Evolutionary conservation across 352 stramenopile genomes (phyloP).

Genomic region (Phytopythium aichiense): DNA sequence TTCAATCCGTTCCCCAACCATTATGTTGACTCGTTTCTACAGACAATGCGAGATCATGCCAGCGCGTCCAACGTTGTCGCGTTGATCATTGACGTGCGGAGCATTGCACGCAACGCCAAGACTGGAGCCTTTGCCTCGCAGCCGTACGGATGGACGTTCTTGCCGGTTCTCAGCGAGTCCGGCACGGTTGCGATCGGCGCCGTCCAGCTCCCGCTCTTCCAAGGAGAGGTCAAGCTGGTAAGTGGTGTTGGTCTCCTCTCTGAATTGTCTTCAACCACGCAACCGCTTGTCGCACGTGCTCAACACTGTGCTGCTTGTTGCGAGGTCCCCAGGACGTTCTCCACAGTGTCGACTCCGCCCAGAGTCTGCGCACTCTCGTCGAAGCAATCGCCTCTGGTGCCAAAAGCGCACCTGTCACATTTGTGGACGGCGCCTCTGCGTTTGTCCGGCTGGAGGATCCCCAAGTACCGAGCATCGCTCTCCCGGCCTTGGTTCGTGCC

Average conservation of each 20-base stretch:
- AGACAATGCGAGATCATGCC: conserved; percentile 46
- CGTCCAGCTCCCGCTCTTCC: conserved; percentile 62
- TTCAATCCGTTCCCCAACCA: background rate
- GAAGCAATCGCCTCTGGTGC: conserved; percentile 35
- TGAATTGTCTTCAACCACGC: too few species aligned
- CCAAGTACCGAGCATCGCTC: conserved; percentile 32
- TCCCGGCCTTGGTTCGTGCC: conserved; percentile 36
- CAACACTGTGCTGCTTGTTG: background rate
- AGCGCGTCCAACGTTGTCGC: conserved; percentile 18
- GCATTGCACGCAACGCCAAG: conserved; percentile 37
- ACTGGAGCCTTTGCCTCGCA: conserved; percentile 37
- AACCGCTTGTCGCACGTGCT: background rate
- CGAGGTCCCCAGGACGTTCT: conserved; percentile 28
- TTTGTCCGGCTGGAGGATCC: conserved; percentile 65
- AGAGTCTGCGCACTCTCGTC: conserved; percentile 25
- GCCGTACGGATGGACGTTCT: conserved; percentile 60
- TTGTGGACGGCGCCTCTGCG: conserved; percentile 45
- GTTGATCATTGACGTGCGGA: conserved; percentile 59
- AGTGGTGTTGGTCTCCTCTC: background rate
- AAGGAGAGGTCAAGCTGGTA: conserved; percentile 59
- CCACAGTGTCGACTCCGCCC: conserved; percentile 12
- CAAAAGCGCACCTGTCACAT: conserved; percentile 16
- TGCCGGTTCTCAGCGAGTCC: conserved; percentile 39
- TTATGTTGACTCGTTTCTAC: background rate
- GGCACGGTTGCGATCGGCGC: conserved; percentile 28